phyloP scores from a whole-genome alignment of 495 filamentous ascomycete genomes.

The Podospora australis region DNA sequence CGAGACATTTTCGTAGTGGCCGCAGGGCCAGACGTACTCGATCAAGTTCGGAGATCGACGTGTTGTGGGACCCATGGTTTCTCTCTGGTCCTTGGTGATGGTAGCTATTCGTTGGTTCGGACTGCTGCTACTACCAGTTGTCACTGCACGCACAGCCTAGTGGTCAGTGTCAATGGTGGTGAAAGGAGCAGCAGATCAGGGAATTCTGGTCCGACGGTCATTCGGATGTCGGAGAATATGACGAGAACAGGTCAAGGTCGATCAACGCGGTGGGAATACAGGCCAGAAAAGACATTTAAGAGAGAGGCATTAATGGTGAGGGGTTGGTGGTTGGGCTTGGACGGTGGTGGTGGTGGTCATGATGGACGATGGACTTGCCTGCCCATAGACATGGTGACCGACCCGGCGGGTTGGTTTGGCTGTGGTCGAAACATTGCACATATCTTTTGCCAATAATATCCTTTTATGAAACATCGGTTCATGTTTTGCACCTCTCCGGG shows the following conservation, averaged over 20 bases:
- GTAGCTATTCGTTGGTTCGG: neutral
- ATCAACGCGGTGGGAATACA: neutral
- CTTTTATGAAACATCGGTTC: neutral
- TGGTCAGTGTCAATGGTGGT: too few species aligned
- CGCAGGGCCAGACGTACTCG: constrained; percentile 21
- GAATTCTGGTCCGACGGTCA: neutral
- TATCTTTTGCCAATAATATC: neutral
- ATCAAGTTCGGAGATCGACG: constrained; percentile 7
- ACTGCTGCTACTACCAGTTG: too few species aligned
- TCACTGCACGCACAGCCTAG: too few species aligned
- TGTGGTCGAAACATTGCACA: neutral
- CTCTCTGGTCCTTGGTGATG: neutral
- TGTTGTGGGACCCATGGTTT: constrained; percentile 6
- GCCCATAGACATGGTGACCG: too few species aligned
- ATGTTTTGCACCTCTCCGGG: neutral
- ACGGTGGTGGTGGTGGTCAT: neutral
- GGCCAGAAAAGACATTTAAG: constrained; percentile 4
- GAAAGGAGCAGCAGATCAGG: too few species aligned
- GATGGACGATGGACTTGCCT: neutral
- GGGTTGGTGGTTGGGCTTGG: neutral
- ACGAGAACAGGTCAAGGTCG: too few species aligned
- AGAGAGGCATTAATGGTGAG: neutral
- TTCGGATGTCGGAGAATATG: constrained; percentile 1
- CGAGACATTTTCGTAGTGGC: constrained; percentile 13
- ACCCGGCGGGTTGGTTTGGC: neutral